Evolutionary conservation across 371 early-diverging fungal species (phyloP).

Genomic region (Apophysomyces trapeziformis): DNA sequence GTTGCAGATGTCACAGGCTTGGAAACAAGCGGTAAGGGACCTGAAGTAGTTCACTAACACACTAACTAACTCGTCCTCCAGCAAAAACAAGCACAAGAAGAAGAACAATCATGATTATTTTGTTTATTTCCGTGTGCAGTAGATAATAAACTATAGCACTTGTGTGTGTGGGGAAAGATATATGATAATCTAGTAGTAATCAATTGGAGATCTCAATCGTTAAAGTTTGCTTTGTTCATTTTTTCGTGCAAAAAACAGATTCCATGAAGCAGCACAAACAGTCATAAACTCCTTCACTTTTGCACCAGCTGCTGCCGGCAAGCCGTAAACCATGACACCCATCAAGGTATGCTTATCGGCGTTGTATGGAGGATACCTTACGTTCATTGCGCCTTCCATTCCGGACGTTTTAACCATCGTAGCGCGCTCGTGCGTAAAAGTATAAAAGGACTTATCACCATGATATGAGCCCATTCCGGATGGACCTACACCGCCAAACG

Average conservation of each 20-base stretch:
- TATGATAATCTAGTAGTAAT: neutral
- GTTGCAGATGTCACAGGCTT: constrained; percentile 89
- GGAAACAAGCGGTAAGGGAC: constrained; percentile 63
- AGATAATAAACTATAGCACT: too few species aligned
- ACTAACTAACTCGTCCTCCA: too few species aligned
- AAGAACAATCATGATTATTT: too few species aligned
- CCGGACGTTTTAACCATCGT: constrained; percentile 56
- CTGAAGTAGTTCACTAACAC: too few species aligned
- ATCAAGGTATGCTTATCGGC: constrained; percentile 37
- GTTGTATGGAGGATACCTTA: constrained; percentile 57
- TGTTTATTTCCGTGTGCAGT: too few species aligned
- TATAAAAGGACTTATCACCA: constrained; percentile 76
- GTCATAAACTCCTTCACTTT: constrained; percentile 8
- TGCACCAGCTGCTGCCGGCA: constrained; percentile 18
- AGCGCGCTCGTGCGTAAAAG: constrained; percentile 71
- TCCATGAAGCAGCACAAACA: constrained; percentile 7
- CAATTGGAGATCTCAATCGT: neutral
- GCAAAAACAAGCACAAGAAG: too few species aligned
- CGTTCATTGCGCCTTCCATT: constrained; percentile 47
- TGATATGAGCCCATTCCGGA: constrained; percentile 78
- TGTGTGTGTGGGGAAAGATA: neutral
- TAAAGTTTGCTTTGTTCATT: neutral
- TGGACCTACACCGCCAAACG: constrained; percentile 88
- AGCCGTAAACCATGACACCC: constrained; percentile 20
- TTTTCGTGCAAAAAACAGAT: neutral